These are phyloP conservation scores for Penicillium sp. DNA, from an alignment of 2,329 filamentous ascomycete genomes.

Conservation along the genomic window DNA sequence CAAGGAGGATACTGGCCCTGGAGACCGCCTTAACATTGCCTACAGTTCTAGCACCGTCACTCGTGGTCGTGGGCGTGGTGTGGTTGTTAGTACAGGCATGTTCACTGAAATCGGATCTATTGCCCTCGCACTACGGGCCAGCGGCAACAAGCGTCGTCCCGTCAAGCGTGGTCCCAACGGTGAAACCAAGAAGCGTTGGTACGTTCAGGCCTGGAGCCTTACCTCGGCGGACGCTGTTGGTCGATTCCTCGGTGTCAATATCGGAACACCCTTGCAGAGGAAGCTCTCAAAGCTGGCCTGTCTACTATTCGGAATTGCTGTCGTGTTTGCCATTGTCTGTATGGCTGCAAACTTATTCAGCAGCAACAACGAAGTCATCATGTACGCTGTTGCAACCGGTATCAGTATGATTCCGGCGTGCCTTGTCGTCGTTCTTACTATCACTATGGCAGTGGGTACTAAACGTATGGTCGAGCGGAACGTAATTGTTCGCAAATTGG, in stretches of 20 bases:
- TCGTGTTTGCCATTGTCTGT: constrained; percentile 68
- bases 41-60: constrained; percentile 61
- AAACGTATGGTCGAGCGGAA: constrained; percentile 55
- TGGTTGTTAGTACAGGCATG: constrained; percentile 61
- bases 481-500: constrained; percentile 57
- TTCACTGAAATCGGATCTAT: constrained; percentile 63
- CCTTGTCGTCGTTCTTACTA: constrained; percentile 64
- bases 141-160: constrained; percentile 50
- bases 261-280: constrained; percentile 66
- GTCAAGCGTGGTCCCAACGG: constrained; percentile 52
- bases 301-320: constrained; percentile 63
- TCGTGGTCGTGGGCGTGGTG: constrained; percentile 57
- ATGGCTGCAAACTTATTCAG: constrained; percentile 61
- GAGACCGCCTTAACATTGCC: constrained; percentile 59
- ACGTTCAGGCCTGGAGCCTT: constrained; percentile 47
- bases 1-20: constrained; percentile 53
- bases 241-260: constrained; percentile 63
- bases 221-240: constrained; percentile 58
- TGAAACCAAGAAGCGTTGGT: constrained; percentile 51
- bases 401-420: constrained; percentile 61
- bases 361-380: constrained; percentile 57
- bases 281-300: constrained; percentile 67
- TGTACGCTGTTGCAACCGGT: constrained; percentile 60
- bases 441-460: constrained; percentile 63
- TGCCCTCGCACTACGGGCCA: constrained; percentile 60